Percentiles rank a stretch among this genome's conserved stretches.
Evolutionary conservation across 139 green algal species (phyloP).

Genomic region (Diplosphaera chodatii): DNA sequence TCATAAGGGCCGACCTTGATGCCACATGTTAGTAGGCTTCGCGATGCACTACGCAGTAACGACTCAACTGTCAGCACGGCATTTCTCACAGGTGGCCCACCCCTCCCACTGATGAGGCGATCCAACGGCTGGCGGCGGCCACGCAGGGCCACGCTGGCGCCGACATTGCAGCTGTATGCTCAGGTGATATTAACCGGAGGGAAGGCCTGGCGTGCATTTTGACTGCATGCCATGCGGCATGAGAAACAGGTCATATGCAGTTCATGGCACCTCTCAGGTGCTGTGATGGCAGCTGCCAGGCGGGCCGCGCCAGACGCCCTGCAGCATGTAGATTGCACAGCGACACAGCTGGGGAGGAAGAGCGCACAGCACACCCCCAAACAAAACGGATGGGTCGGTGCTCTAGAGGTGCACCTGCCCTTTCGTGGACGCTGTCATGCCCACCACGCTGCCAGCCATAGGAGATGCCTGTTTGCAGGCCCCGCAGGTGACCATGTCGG

Average conservation of each 20-base stretch:
- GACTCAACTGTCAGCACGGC: not conserved
- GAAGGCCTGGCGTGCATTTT: too few relatives aligned
- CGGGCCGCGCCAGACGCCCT: slow-evolving; percentile 20
- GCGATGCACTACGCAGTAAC: too few relatives aligned
- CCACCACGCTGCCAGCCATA: not conserved
- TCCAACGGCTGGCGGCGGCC: slow-evolving; percentile 35
- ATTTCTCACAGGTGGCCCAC: slow-evolving; percentile 29
- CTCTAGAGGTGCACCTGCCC: not conserved
- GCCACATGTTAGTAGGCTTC: too few relatives aligned
- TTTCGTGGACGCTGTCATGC: too few relatives aligned
- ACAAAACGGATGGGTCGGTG: not conserved
- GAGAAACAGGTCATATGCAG: too few relatives aligned
- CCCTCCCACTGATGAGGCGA: slow-evolving; percentile 12
- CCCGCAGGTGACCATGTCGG: not conserved
- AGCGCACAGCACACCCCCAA: not conserved
- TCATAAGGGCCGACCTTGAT: too few relatives aligned
- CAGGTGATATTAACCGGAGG: too few relatives aligned
- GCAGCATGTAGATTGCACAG: slow-evolving; percentile 12
- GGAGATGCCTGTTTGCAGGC: not conserved
- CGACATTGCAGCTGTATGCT: slow-evolving; percentile 62
- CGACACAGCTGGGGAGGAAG: not conserved
- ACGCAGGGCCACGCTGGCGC: slow-evolving; percentile 67
- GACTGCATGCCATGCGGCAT: too few relatives aligned
- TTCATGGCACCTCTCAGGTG: too few relatives aligned
- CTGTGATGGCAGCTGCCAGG: slow-evolving; percentile 26